A percentile compares a stretch with the other conserved stretches of the same genome.
Evolutionary conservation across 768 basidiomycete species (phyloP).

Genomic region (Suillus ampliporus): DNA sequence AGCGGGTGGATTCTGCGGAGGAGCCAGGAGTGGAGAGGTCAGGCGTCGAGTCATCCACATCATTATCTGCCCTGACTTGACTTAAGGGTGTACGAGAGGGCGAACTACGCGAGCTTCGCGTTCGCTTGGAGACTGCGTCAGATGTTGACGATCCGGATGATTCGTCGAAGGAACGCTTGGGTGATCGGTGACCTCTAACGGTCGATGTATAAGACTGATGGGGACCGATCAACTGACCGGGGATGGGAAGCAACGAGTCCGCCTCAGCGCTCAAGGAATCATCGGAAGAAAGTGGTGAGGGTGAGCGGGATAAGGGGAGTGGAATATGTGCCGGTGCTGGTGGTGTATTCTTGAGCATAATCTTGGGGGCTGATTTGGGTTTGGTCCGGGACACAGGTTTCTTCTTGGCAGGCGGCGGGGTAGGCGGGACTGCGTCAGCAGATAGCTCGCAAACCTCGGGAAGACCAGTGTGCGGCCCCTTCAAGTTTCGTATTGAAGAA

Average conservation of each 20-base stretch:
- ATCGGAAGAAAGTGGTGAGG: slow-evolving; percentile 38
- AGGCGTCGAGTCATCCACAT: slow-evolving; percentile 43
- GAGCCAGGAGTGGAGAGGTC: slow-evolving; percentile 47
- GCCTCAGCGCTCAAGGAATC: slow-evolving; percentile 31
- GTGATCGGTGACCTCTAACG: slow-evolving; percentile 50
- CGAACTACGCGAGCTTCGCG: slow-evolving; percentile 35
- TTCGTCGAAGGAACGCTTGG: slow-evolving; percentile 67
- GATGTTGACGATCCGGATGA: slow-evolving; percentile 50
- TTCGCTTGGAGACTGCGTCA: slow-evolving; percentile 42
- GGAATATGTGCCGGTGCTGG: slow-evolving; percentile 40
- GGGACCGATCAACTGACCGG: slow-evolving; percentile 20
- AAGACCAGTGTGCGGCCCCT: slow-evolving; percentile 80
- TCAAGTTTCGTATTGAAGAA: slow-evolving; percentile 87
- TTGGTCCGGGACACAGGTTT: slow-evolving; percentile 39
- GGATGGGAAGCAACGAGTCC: slow-evolving; percentile 35
- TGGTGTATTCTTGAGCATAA: slow-evolving; percentile 19
- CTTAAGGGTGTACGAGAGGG: slow-evolving; percentile 18
- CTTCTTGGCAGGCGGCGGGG: slow-evolving; percentile 41
- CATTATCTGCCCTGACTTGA: slow-evolving; percentile 33
- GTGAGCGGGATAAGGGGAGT: slow-evolving; percentile 45
- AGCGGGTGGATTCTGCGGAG: slow-evolving; percentile 34
- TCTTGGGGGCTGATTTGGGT: slow-evolving; percentile 30
- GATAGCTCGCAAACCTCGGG: slow-evolving; percentile 64
- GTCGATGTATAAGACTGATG: slow-evolving; percentile 17
- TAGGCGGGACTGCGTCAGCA: slow-evolving; percentile 35